Evolutionary conservation across 768 basidiomycete species (phyloP).

Genomic region (Lyophyllum semitale): DNA sequence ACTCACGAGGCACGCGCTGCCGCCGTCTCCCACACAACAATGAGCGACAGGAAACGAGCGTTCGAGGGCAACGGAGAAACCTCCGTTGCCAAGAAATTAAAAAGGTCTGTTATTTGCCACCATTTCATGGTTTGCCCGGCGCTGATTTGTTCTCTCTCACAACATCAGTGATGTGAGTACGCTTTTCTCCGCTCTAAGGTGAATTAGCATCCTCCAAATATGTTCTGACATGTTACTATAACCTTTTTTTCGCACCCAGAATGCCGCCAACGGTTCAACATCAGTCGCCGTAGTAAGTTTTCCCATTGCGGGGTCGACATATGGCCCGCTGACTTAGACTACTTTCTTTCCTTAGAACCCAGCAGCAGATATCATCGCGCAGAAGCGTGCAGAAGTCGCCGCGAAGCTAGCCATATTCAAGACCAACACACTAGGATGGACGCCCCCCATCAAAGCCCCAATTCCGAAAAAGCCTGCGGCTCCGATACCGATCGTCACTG

Average conservation of each 20-base stretch:
- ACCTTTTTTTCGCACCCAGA: conserved; percentile 61
- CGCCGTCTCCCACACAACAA: conserved; percentile 22
- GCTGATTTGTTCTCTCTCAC: conserved; percentile 20
- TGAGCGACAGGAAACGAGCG: conserved; percentile 70
- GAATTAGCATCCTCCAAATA: conserved; percentile 58
- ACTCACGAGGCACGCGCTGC: not conserved
- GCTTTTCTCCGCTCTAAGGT: conserved; percentile 56
- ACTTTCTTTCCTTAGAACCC: conserved; percentile 1
- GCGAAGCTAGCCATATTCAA: conserved; percentile 84
- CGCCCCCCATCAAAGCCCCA: conserved; percentile 40
- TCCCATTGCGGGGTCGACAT: not conserved
- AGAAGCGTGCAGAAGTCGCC: conserved; percentile 81
- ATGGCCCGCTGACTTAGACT: not conserved
- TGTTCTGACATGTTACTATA: conserved; percentile 69
- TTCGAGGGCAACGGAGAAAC: conserved; percentile 56
- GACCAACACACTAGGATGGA: conserved; percentile 34
- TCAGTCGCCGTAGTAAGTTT: conserved; percentile 46
- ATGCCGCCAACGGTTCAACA: conserved; percentile 44
- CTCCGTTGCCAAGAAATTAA: conserved; percentile 56
- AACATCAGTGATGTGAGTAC: conserved; percentile 71
- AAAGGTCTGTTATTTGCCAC: conserved; percentile 51
- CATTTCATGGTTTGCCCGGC: conserved; percentile 6
- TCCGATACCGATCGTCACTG: conserved; percentile 26
- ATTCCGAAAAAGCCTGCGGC: conserved; percentile 38
- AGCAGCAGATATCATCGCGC: conserved; percentile 69